These are phyloP conservation scores for Fusarium napiforme DNA, from an alignment of 2,329 filamentous ascomycete species.

Conservation along the genomic window DNA sequence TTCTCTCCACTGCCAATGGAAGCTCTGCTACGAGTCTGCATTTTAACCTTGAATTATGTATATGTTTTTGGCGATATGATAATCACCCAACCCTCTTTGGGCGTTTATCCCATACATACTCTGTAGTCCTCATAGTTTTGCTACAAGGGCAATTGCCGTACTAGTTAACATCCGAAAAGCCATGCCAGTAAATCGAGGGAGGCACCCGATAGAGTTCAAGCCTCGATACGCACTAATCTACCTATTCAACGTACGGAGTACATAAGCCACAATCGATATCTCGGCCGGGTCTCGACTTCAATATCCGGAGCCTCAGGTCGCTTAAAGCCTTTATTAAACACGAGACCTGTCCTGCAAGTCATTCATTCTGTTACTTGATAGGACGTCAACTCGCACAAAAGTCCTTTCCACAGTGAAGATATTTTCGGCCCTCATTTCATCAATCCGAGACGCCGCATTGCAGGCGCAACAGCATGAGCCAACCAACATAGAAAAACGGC, in stretches of 20 bases:
- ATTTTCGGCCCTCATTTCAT: constrained; percentile 5
- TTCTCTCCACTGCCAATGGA: constrained; percentile 18
- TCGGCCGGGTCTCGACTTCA: constrained; percentile 36
- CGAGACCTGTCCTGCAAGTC: constrained; percentile 31
- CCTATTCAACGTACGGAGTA: constrained; percentile 3
- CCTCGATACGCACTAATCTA: constrained; percentile 1
- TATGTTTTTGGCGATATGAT: constrained; percentile 1
- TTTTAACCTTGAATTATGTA: constrained; percentile 13
- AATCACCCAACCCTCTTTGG: background rate
- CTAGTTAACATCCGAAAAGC: background rate
- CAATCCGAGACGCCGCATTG: constrained; percentile 17
- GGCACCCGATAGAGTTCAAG: constrained; percentile 25
- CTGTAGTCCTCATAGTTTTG: background rate
- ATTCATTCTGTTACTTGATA: constrained; percentile 11
- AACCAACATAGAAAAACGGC: constrained; percentile 15
- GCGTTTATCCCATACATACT: background rate
- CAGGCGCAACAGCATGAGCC: background rate
- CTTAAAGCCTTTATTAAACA: background rate
- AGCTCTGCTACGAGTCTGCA: background rate
- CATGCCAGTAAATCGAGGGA: constrained; percentile 8
- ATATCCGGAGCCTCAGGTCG: constrained; percentile 27
- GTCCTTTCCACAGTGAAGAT: constrained; percentile 2
- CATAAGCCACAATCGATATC: constrained; percentile 34
- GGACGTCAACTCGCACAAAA: constrained; percentile 14
- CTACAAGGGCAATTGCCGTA: constrained; percentile 8